These are phyloP conservation scores for Cladosporium oxysporum DNA, from an alignment of 2,329 filamentous ascomycete genomes.

Conservation along the genomic window DNA sequence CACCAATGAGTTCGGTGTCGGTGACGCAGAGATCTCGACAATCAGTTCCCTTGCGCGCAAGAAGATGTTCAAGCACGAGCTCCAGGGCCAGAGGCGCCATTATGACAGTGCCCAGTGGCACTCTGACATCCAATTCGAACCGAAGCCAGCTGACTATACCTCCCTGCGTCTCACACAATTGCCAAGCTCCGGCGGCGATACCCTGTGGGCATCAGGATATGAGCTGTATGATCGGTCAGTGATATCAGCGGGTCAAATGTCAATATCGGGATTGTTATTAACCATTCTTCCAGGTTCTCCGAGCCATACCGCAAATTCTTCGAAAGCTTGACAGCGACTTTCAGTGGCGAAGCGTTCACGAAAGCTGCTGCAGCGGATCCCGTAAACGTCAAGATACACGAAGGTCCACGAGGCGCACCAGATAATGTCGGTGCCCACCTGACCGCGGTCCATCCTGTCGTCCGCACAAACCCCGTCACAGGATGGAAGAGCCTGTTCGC, in stretches of 20 bases:
- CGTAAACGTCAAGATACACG: slow-evolving; percentile 44
- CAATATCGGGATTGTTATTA: too few relatives aligned
- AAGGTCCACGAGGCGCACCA: slow-evolving; percentile 36
- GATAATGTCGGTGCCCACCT: slow-evolving; percentile 54
- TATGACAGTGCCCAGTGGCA: slow-evolving; percentile 51
- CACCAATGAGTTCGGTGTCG: slow-evolving; percentile 45
- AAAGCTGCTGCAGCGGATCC: slow-evolving; percentile 36
- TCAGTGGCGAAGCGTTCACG: slow-evolving; percentile 36
- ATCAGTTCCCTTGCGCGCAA: slow-evolving; percentile 42
- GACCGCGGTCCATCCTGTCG: slow-evolving; percentile 48
- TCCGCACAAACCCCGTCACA: slow-evolving; percentile 62
- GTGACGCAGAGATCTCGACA: slow-evolving; percentile 43
- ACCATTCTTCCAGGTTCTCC: slow-evolving; percentile 50
- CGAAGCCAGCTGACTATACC: slow-evolving; percentile 56
- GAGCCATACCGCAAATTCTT: slow-evolving; percentile 59
- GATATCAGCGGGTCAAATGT: background rate
- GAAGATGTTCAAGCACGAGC: slow-evolving; percentile 36
- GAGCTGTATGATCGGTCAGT: slow-evolving; percentile 59
- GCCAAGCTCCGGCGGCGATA: slow-evolving; percentile 58
- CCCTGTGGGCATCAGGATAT: slow-evolving; percentile 68
- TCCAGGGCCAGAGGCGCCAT: slow-evolving; percentile 30
- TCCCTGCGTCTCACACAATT: slow-evolving; percentile 58
- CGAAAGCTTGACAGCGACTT: slow-evolving; percentile 59
- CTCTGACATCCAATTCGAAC: slow-evolving; percentile 45
- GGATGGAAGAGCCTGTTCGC: slow-evolving; percentile 64